A percentile compares a stretch with the other conserved stretches of the same genome.
Evolutionary conservation across 495 filamentous ascomycete species (phyloP).

Genomic region (Staphylotrichum longicolle): DNA sequence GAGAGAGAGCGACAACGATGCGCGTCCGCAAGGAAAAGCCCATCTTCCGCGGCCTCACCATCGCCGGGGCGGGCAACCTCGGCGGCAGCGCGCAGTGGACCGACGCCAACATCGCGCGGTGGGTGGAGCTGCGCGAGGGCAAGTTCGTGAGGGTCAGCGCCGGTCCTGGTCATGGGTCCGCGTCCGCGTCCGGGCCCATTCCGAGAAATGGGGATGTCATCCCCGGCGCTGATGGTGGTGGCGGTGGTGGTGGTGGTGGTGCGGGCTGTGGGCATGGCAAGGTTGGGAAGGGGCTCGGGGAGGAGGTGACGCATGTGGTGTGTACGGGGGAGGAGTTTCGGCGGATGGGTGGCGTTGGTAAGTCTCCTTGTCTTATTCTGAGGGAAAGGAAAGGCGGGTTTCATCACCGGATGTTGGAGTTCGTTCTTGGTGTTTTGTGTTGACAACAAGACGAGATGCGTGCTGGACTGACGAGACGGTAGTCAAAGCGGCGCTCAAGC

Average conservation of each 20-base stretch:
- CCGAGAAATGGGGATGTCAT: too few species aligned
- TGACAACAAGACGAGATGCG: neutral
- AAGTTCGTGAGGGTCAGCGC: conserved; percentile 16
- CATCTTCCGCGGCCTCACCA: conserved; percentile 32
- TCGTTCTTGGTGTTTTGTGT: neutral
- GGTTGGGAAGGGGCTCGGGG: neutral
- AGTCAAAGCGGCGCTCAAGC: conserved; percentile 29
- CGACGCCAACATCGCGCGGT: conserved; percentile 33
- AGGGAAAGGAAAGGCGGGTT: too few species aligned
- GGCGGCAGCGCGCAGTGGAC: conserved; percentile 29
- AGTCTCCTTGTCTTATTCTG: neutral
- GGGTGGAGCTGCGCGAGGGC: conserved; percentile 34
- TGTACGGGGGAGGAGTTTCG: conserved; percentile 33
- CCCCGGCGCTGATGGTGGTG: neutral
- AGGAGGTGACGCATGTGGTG: conserved; percentile 41
- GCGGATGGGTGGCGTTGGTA: conserved; percentile 21
- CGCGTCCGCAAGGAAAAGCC: conserved; percentile 20
- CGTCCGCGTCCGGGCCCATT: too few species aligned
- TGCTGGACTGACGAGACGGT: neutral
- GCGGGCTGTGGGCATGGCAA: neutral
- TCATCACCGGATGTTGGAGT: neutral
- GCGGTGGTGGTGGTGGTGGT: neutral
- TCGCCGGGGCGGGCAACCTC: conserved; percentile 35
- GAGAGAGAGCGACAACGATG: neutral
- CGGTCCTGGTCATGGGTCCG: too few species aligned